Percentiles rank a stretch among this genome's conserved stretches.
These are phyloP conservation scores for Stentor roeselii DNA, from an alignment of 73 alveolate species.

Conservation along the genomic window DNA sequence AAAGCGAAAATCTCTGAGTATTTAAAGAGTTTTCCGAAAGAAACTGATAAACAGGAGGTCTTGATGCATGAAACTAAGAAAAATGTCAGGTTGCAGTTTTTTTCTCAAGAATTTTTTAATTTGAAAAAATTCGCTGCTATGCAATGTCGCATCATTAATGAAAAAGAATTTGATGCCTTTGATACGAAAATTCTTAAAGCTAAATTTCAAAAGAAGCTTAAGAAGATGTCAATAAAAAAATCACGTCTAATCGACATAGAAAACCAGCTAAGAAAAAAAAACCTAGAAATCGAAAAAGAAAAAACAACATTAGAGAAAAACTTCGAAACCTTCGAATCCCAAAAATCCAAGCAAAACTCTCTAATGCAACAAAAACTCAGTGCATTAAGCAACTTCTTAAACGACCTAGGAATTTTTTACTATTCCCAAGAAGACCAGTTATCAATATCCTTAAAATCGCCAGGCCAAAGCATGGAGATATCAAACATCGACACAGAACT, in stretches of 20 bases:
- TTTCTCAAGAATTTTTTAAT: not conserved
- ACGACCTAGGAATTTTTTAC: not conserved
- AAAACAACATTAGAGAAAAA: not conserved
- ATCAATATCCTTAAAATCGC: not conserved
- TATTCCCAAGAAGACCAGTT: not conserved
- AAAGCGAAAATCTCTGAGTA: not conserved
- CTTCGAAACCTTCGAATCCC: not conserved
- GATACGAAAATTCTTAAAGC: not conserved
- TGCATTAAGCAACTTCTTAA: not conserved
- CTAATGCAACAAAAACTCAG: not conserved
- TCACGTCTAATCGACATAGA: not conserved
- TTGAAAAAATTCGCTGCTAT: not conserved
- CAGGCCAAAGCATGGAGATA: not conserved
- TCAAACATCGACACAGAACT: not conserved
- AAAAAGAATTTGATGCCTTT: not conserved
- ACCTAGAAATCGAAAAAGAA: not conserved
- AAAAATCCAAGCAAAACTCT: not conserved
- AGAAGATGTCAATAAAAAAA: not conserved
- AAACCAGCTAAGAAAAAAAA: not conserved
- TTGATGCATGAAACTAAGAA: not conserved
- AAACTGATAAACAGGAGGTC: not conserved
- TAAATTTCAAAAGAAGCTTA: not conserved
- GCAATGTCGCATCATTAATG: not conserved
- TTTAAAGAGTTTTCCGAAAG: not conserved
- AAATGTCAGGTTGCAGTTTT: not conserved